Evolutionary conservation across 495 filamentous ascomycete genomes (phyloP).

Genomic region (Penicillium pulvis): DNA sequence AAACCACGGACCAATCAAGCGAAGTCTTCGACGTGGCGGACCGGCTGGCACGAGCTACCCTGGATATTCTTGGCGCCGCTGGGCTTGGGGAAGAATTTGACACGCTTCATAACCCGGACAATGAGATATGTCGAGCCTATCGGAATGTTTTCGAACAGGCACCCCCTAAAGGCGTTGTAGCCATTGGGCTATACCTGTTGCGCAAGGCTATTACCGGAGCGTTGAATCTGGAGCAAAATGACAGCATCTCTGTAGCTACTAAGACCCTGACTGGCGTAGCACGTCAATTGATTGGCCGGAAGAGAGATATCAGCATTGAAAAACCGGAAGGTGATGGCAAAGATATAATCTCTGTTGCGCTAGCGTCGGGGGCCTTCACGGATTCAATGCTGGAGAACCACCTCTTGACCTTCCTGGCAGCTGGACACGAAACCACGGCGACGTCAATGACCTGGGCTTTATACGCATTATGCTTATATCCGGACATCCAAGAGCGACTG

Average conservation of each 20-base stretch:
- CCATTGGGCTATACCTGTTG: constrained; percentile 1
- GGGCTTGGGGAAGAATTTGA: constrained; percentile 73
- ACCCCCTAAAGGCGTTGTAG: background rate
- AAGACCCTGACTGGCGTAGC: constrained; percentile 6
- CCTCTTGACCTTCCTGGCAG: constrained; percentile 77
- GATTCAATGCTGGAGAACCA: constrained; percentile 72
- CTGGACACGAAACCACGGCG: constrained; percentile 64
- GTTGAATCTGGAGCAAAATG: constrained; percentile 5
- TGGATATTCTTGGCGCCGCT: constrained; percentile 77
- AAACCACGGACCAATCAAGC: background rate
- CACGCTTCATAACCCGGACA: constrained; percentile 59
- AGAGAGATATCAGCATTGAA: constrained; percentile 35
- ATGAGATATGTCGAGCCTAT: constrained; percentile 47
- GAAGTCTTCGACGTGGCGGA: constrained; percentile 27
- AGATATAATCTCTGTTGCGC: constrained; percentile 67
- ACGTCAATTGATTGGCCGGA: constrained; percentile 2
- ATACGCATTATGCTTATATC: constrained; percentile 21
- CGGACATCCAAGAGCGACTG: constrained; percentile 21
- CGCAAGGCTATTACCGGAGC: background rate
- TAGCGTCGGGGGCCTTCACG: constrained; percentile 64
- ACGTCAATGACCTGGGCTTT: constrained; percentile 27
- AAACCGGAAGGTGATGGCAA: constrained; percentile 31
- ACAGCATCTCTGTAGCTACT: constrained; percentile 1
- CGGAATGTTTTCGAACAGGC: constrained; percentile 8
- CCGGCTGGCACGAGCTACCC: constrained; percentile 57